Percentiles rank a stretch among this genome's conserved stretches.
Conservation (phyloP, 2,329 filamentous ascomycete genomes). For the Pyrenophora graminea region DNA sequence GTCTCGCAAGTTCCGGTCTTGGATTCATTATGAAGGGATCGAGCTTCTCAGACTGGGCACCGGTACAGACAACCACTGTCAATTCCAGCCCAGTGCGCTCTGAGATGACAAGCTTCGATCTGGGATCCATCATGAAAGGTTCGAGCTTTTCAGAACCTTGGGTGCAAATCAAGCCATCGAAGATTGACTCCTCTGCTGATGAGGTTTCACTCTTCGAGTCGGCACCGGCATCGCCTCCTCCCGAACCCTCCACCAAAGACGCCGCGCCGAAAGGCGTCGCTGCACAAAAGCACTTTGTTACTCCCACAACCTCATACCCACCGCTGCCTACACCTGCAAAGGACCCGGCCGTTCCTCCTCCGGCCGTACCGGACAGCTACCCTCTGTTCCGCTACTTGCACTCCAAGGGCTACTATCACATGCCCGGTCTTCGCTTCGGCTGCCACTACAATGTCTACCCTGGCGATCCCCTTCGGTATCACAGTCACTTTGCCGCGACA, state of each 20-base stretch:
- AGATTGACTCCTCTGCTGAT: conserved; percentile 6
- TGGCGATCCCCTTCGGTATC: conserved; percentile 90
- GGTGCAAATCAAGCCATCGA: conserved; percentile 11
- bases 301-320: conserved; percentile 53
- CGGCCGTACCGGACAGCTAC: conserved; percentile 55
- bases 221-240: not conserved
- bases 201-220: not conserved
- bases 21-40: conserved; percentile 36
- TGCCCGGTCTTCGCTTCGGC: conserved; percentile 90
- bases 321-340: conserved; percentile 31
- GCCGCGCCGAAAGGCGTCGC: conserved; percentile 17
- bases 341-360: conserved; percentile 33
- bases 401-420: conserved; percentile 78
- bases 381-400: conserved; percentile 83
- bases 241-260: conserved; percentile 14
- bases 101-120: conserved; percentile 15
- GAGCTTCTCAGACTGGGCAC: conserved; percentile 17
- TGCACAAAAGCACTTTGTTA: conserved; percentile 44
- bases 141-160: conserved; percentile 23
- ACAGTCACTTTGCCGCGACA: conserved; percentile 91
- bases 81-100: conserved; percentile 4
- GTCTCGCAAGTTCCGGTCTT: conserved; percentile 19
- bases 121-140: conserved; percentile 36
- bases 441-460: conserved; percentile 95
- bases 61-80: not conserved